Percentiles rank a stretch among this genome's conserved stretches.
These are phyloP conservation scores for Yarrowia sp. DNA, from an alignment of 805 yeast genomes.

Conservation along the genomic window DNA sequence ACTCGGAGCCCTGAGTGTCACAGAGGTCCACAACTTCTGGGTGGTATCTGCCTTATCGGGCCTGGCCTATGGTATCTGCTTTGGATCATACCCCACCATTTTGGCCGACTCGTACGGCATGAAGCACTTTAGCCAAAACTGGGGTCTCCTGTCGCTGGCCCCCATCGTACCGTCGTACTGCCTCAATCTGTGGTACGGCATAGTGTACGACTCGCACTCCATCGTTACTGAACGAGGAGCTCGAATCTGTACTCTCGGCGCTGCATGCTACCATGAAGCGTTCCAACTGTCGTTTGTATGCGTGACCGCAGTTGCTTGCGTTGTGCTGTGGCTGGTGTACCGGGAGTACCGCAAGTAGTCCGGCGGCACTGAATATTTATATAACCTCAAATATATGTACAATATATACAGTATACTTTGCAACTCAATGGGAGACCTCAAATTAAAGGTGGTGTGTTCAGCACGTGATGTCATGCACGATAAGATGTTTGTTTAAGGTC, in stretches of 20 bases:
- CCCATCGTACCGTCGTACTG: slow-evolving; percentile 62
- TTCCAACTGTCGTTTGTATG: slow-evolving; percentile 28
- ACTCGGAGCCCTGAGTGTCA: slow-evolving; percentile 45
- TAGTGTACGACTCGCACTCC: slow-evolving; percentile 53
- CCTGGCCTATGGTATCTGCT: slow-evolving; percentile 67
- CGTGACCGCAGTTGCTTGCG: neutral
- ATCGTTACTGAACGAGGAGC: slow-evolving; percentile 31
- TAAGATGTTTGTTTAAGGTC: neutral
- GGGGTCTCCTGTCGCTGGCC: slow-evolving; percentile 69
- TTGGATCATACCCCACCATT: slow-evolving; percentile 72
- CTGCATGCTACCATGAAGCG: slow-evolving; percentile 31
- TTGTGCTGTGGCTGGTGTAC: slow-evolving; percentile 20
- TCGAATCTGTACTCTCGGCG: slow-evolving; percentile 32
- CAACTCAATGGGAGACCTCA: neutral
- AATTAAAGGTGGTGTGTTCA: neutral
- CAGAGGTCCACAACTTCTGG: slow-evolving; percentile 45
- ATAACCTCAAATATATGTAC: neutral
- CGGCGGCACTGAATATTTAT: neutral
- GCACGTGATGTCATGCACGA: slow-evolving; percentile 13
- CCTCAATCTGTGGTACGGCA: slow-evolving; percentile 63
- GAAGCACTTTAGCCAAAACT: slow-evolving; percentile 61
- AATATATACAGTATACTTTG: neutral
- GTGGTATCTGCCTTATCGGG: slow-evolving; percentile 59
- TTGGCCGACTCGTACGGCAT: slow-evolving; percentile 74
- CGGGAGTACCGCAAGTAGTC: slow-evolving; percentile 6